Evolutionary conservation across 192 early-diverging fungal genomes (phyloP), one percentile per base, ranked within the genome.

Genomic region (Coemansia sp.): DNA sequence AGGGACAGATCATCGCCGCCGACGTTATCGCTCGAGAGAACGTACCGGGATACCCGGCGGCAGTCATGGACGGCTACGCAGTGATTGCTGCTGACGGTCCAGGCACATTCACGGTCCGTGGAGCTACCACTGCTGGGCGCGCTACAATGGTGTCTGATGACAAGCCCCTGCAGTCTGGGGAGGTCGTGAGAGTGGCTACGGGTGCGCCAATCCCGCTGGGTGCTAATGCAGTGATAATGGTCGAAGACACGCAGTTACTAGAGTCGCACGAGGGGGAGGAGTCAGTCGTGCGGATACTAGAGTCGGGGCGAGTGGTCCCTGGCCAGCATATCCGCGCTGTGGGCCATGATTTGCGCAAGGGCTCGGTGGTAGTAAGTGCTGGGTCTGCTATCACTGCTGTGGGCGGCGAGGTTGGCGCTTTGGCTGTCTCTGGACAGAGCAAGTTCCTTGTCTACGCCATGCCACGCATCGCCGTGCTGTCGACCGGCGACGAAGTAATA

Each of bases 21-120:
- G 93, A 95, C 78, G 90, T 95, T 0, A 53, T 83, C 2, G 89
- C 93, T 1, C 68, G 52, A 13, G 92, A 94, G 57, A 76, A 87
- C 46, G 94, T 98, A 2, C 97, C 97, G 3, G 92, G 83, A 11
- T 97, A 92, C 71, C 87, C 89, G 2, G 95, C 97, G 10, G 92
- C 93, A 0, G 89, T 96, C 33, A 89, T 98, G 34, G 97, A 98
- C 80, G 97, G 97, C 15, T 98, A 98, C 78, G 95, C 97, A 2
- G 92, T 98, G 40, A 72, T 91, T 85, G 91, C 88, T 7, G 76
- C 87, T 2, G 93, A 96, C 80, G 95, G 95, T 2, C 88, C 92
- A 13, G 97, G 95, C 1, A 80, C 75, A 3, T 96, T 91, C 78
- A 80, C 88, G 3, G 93, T 98, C 1, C 79, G 80, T 8, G 72